Conservation (phyloP, 139 green algal species). For the Eudorina sp. region DNA sequence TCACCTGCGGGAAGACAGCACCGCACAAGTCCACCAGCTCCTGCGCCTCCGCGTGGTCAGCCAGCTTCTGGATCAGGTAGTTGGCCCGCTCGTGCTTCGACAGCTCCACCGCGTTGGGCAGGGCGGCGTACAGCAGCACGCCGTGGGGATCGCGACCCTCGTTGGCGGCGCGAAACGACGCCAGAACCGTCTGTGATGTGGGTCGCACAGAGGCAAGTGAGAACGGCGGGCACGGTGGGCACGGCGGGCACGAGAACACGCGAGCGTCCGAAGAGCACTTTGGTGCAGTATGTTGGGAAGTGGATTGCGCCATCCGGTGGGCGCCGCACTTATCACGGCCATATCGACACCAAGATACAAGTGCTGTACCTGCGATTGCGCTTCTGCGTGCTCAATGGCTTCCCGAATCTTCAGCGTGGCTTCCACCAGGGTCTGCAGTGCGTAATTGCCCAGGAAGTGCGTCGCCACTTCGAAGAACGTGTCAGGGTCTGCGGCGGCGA, state of each 20-base stretch:
- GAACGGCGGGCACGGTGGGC: too few species aligned
- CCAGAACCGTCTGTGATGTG: background rate
- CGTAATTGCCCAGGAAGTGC: slow-evolving; percentile 40
- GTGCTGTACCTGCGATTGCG: slow-evolving; percentile 27
- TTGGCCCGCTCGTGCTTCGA: slow-evolving; percentile 50
- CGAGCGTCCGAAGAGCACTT: too few species aligned
- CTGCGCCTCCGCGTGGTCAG: slow-evolving; percentile 16
- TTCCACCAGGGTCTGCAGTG: slow-evolving; percentile 41
- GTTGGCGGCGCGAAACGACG: background rate
- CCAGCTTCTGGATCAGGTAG: slow-evolving; percentile 51
- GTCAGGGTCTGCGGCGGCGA: background rate
- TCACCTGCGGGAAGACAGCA: slow-evolving; percentile 28
- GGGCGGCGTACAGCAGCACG: slow-evolving; percentile 41
- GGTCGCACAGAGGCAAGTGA: too few species aligned
- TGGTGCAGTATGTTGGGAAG: too few species aligned
- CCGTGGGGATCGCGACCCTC: slow-evolving; percentile 25
- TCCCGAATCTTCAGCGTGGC: background rate
- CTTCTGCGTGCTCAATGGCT: background rate
- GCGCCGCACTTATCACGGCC: too few species aligned
- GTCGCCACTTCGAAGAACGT: background rate
- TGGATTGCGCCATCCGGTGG: too few species aligned
- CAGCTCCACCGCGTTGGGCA: slow-evolving; percentile 49
- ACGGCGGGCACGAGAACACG: too few species aligned
- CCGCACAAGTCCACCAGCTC: slow-evolving; percentile 42
- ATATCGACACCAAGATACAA: too few species aligned